Base-by-base conservation (phyloP, 495 filamentous ascomycete species). In the Penicillium tannophilum region DNA sequence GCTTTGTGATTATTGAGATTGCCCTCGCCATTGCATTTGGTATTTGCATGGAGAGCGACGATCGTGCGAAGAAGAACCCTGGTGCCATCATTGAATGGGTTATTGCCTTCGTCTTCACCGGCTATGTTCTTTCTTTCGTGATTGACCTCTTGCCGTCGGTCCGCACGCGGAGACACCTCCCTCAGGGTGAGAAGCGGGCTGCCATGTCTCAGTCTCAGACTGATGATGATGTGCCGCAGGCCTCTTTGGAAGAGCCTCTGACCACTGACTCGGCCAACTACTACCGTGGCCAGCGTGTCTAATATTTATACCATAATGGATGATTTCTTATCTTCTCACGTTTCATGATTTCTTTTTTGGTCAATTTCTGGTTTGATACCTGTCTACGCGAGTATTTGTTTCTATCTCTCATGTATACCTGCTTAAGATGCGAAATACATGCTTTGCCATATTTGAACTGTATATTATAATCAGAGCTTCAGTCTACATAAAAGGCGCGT, bases 51-150 rank as follows among this genome's bases (percentile, higher is more conserved):
- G 35, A 55, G 16, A 73, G 73, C 61, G 75, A 67, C 28, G 73
- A 73, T 41, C 68, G 54, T n/a, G 20, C 50, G 1, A 58, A 75
- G 52, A 77, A 81, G 58, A 83, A 90, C 68, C 58, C 74, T 2
- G 85, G 79, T 16, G 87, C 87, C 0, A 76, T 88, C 16, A 67
- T 90, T 31, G 89, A 91, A 72, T 97, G 93, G 93, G 75, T 87
- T 52, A 88, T 98, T 59, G 87, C 92, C 23, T 87, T 98, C 63
- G 79, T 97, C 60, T 98, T 96, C 76, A 92, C 88, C 10, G 89
- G 91, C 65, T 97, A 95, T 71, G 78, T 96, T 43, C 82, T 96
- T 48, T 92, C 90, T 41, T 98, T 96, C 76, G 84, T 89, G 54
- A 76, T 98, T 65, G 94, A 98, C 69, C 79, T 98, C 39, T 76